Conservation (phyloP, 805 yeast species). For the Kodamaea hsintzibuensis region DNA sequence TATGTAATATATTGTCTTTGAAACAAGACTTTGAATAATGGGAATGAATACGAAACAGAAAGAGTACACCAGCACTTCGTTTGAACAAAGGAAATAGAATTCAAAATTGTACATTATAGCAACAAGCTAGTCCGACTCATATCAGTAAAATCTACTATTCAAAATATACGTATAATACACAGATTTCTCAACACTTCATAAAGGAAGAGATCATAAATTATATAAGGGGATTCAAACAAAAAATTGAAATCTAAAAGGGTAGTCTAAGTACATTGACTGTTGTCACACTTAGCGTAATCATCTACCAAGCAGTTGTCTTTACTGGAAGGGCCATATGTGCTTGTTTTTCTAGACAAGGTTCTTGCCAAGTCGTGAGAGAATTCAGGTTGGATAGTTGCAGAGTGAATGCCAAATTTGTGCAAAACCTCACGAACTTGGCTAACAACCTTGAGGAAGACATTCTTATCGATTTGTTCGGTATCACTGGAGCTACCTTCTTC, state of each 20-base stretch:
- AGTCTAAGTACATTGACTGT: conserved; percentile 21
- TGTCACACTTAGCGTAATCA: conserved; percentile 32
- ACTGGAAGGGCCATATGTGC: conserved; percentile 34
- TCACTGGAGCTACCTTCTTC: conserved; percentile 36
- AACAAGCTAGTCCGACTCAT: no score
- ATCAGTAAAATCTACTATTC: neutral
- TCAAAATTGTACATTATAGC: no score
- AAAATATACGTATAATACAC: neutral
- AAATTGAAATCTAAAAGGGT: neutral
- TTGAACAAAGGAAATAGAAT: no score
- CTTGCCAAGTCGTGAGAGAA: conserved; percentile 35
- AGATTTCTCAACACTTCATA: conserved; percentile 2
- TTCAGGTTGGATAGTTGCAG: conserved; percentile 97
- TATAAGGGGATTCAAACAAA: neutral
- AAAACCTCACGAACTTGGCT: conserved; percentile 73
- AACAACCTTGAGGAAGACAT: conserved; percentile 64
- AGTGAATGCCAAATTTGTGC: conserved; percentile 83
- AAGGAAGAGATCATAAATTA: conserved; percentile 1
- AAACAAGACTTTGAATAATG: no score
- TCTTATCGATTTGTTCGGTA: conserved; percentile 42
- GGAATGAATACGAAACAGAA: no score
- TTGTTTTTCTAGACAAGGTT: conserved; percentile 10
- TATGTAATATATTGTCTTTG: no score
- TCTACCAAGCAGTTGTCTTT: conserved; percentile 31
- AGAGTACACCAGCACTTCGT: no score